Conservation (phyloP, 2,329 filamentous ascomycete species). For the Podosphaera leucotricha region DNA sequence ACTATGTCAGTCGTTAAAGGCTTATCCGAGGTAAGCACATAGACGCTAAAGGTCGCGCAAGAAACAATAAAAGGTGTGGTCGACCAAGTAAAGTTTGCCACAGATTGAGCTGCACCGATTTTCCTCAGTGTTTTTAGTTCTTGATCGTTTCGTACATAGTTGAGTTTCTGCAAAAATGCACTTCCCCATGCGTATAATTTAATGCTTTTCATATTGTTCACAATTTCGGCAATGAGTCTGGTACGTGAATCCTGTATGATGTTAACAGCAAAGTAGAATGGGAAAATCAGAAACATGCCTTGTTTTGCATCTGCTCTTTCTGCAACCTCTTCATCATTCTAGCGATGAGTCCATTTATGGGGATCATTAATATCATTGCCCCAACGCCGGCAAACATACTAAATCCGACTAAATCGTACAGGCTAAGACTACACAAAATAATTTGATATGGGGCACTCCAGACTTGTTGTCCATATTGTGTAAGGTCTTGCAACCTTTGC, state of each 20-base stretch:
- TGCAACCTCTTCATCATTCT: slow-evolving; percentile 84
- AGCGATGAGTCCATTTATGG: slow-evolving; percentile 79
- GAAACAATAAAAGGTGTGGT: slow-evolving; percentile 95
- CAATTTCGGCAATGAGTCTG: slow-evolving; percentile 82
- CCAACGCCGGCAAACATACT: slow-evolving; percentile 91
- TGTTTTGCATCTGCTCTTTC: slow-evolving; percentile 97
- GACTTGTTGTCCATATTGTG: slow-evolving; percentile 83
- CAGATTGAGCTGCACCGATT: slow-evolving; percentile 80
- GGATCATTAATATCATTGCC: slow-evolving; percentile 95
- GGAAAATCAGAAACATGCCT: slow-evolving; percentile 19
- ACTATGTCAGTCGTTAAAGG: slow-evolving; percentile 87
- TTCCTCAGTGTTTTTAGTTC: slow-evolving; percentile 89
- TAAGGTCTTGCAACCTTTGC: slow-evolving; percentile 79
- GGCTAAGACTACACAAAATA: slow-evolving; percentile 75
- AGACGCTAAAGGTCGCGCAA: slow-evolving; percentile 86
- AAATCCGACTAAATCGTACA: slow-evolving; percentile 83
- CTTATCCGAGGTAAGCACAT: slow-evolving; percentile 58
- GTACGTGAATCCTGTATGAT: slow-evolving; percentile 46
- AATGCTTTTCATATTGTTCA: slow-evolving; percentile 99
- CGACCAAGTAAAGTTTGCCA: slow-evolving; percentile 96
- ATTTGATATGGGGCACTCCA: slow-evolving; percentile 98
- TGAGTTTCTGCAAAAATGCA: slow-evolving; percentile 94
- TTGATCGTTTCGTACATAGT: slow-evolving; percentile 83
- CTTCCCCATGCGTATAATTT: slow-evolving; percentile 96
- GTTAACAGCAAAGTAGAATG: neutral